A percentile compares a stretch with the other conserved stretches of the same genome.
Evolutionary conservation across 345 rosid species (phyloP).

Genomic region (Gossypium ekmanianum): DNA sequence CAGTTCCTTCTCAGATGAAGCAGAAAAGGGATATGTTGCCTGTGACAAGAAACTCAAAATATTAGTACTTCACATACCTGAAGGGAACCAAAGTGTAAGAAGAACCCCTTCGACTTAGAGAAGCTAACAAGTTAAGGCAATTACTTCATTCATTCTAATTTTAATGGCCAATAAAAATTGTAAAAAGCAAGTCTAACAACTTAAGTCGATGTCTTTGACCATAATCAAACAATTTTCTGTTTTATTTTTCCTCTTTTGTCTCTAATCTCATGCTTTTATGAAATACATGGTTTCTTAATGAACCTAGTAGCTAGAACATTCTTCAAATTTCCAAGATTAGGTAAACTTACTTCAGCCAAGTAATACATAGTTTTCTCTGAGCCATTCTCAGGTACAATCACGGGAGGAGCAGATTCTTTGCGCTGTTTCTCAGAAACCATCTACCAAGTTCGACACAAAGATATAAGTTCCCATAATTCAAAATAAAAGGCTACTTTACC

Average conservation of each 20-base stretch:
- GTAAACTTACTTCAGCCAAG: conserved; percentile 79
- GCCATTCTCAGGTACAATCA: conserved; percentile 50
- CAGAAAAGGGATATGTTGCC: conserved; percentile 65
- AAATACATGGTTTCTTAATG: neutral
- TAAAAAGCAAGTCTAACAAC: neutral
- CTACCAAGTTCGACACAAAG: conserved; percentile 34
- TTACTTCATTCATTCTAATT: conserved; percentile 4
- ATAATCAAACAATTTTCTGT: neutral
- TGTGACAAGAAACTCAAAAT: conserved; percentile 31
- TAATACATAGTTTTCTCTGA: conserved; percentile 69
- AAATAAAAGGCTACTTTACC: neutral
- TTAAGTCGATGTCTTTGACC: neutral
- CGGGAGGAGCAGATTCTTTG: conserved; percentile 94
- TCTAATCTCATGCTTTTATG: neutral
- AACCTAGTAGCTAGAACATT: neutral
- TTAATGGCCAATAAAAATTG: neutral
- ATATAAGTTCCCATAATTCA: conserved; percentile 11
- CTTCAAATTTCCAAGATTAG: neutral
- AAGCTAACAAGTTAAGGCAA: neutral
- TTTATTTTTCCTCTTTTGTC: neutral
- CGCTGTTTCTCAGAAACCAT: conserved; percentile 93
- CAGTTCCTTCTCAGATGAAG: conserved; percentile 86
- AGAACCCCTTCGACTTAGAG: neutral
- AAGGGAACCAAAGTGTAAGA: neutral
- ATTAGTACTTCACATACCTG: conserved; percentile 2